phyloP scores from a whole-genome alignment of 139 green algal species.

The Tetradesmus obliquus region DNA sequence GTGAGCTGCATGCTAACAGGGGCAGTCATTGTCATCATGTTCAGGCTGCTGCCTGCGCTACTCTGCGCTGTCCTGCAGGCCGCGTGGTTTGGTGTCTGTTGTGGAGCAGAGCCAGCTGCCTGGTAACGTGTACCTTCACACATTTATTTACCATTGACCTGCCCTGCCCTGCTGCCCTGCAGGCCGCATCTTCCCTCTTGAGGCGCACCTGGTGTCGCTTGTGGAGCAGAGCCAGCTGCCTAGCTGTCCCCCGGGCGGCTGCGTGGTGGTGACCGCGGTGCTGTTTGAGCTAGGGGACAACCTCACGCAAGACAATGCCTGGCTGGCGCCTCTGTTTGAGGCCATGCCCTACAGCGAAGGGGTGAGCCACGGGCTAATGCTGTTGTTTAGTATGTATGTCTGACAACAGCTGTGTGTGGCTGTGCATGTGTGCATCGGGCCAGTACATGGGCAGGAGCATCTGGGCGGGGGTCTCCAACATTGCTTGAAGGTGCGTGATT shows the following conservation, averaged over 20 bases:
- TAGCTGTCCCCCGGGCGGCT: not conserved
- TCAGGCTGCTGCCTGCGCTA: not conserved
- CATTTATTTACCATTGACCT: no score
- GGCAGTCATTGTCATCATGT: not conserved
- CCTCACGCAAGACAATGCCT: not conserved
- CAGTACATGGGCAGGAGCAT: no score
- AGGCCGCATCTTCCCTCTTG: slow-evolving; percentile 20
- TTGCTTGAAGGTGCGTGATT: no score
- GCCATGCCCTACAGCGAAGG: slow-evolving; percentile 15
- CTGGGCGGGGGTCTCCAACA: no score
- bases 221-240: not conserved
- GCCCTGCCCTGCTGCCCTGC: not conserved
- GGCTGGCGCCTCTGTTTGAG: slow-evolving; percentile 18
- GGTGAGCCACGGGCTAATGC: not conserved
- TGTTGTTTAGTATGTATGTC: no score
- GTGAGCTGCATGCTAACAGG: not conserved
- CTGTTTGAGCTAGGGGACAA: slow-evolving; percentile 26
- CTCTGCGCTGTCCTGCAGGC: not conserved
- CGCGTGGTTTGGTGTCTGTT: not conserved
- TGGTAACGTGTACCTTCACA: not conserved
- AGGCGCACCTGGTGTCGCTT: slow-evolving; percentile 34
- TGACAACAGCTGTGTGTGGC: no score
- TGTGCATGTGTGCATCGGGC: no score
- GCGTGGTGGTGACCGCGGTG: slow-evolving; percentile 17
- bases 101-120: not conserved